Base-by-base conservation (phyloP, 257 asterid genomes). In the Linaria vulgaris region DNA sequence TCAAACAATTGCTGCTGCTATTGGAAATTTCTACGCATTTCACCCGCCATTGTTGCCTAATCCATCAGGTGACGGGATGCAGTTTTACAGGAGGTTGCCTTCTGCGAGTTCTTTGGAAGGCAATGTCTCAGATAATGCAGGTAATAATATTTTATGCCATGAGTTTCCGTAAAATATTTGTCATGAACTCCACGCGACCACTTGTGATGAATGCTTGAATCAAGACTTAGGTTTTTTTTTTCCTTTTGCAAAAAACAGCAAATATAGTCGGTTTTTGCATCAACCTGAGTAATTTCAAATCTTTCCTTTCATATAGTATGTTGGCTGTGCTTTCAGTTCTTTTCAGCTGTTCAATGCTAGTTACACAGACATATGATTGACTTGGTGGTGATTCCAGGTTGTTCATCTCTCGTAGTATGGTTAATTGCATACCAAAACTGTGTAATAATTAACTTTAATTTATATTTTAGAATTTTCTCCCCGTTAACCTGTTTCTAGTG, bases 11-110 rank as follows among this genome's bases (percentile, higher is more conserved):
- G 97, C 99, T 73, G 99, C 96, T 78, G 90, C 96, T 63, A 83
- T 92, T 63, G 99, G 91, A 55, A 84, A 78, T 70, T 92, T 89
- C 71, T 89, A 92, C 58, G 97, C 96, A 56, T 76, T 92, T 66
- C 90, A 89, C 80, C 94, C 96, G 48, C 99, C 99, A 12, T n/a
- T 92, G 74, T 69, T 92, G 78, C 99, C 97, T 49, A 89, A 87
- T 66, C 99, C 97, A 41, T 82, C 90, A n/a, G 91, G 91, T 17
- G 84, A 82, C 55, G 87, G 88, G 69, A 56, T 87, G 80, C 77
- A 85, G 70, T 85, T 87, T 70, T 92, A 89, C 80, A 85, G 76
- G 81, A 83, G 59, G 69, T 69, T 41, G 54, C 63, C 77, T 69
- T 68, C 85, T 37, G 72, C 65, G 73, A 57, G 71, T 74, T 68